These are phyloP conservation scores for Zygoascus bituminiphila DNA, from an alignment of 805 yeast species.

Conservation along the genomic window DNA sequence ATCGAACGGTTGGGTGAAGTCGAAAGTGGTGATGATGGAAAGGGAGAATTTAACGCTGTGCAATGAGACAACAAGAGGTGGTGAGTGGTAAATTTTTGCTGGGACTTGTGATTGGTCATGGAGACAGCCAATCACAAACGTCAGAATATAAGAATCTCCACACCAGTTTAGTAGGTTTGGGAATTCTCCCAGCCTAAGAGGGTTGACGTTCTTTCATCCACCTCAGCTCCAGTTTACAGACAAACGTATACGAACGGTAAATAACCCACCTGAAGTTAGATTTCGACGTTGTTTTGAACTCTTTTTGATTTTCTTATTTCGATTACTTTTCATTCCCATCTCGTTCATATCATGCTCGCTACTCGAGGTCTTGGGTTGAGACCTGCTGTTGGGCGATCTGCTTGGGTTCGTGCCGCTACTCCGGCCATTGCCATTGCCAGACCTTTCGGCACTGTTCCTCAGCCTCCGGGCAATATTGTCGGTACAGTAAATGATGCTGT, in stretches of 20 bases:
- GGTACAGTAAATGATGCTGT: constrained; percentile 94
- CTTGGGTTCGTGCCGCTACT: background rate
- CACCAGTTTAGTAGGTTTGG: background rate
- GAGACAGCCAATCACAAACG: background rate
- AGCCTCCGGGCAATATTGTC: constrained; percentile 82
- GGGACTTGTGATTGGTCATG: background rate
- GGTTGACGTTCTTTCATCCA: too few relatives aligned
- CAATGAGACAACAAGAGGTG: too few relatives aligned
- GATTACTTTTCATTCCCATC: too few relatives aligned
- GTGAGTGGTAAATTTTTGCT: too few relatives aligned
- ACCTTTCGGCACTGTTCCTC: constrained; percentile 39
- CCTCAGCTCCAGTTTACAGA: too few relatives aligned
- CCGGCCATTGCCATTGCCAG: background rate
- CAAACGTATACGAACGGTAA: too few relatives aligned
- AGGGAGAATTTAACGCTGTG: too few relatives aligned
- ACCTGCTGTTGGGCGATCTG: background rate
- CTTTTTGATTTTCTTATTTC: too few relatives aligned
- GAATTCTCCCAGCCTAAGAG: too few relatives aligned
- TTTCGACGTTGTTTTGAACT: too few relatives aligned
- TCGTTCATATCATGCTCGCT: background rate
- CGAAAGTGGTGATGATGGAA: background rate
- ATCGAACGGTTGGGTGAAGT: background rate
- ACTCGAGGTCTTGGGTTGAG: background rate
- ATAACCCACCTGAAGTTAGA: too few relatives aligned
- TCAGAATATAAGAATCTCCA: background rate